Percentiles rank a stretch among this genome's conserved stretches.
Evolutionary conservation across 352 stramenopile species (phyloP).

Genomic region (Phytopythium delawarense): DNA sequence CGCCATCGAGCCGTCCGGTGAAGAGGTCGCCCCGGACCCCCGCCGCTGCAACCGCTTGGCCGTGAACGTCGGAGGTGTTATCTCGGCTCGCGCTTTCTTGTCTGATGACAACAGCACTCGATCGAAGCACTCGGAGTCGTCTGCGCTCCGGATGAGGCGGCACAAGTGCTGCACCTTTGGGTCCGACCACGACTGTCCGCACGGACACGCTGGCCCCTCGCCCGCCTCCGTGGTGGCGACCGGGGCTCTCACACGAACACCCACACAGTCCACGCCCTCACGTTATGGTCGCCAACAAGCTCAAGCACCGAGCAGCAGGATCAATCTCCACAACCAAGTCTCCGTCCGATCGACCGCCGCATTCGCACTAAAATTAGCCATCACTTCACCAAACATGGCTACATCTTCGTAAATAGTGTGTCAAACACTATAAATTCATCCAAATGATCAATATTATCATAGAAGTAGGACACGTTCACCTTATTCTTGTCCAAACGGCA

Average conservation of each 20-base stretch:
- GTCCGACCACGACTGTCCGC: slow-evolving; percentile 68
- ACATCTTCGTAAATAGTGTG: not conserved
- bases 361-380: too few relatives aligned
- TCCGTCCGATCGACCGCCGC: too few relatives aligned
- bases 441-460: not conserved
- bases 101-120: too few relatives aligned
- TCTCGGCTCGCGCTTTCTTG: not conserved
- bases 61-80: not conserved
- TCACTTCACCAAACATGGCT: not conserved
- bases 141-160: slow-evolving; percentile 33
- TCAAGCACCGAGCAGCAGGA: too few relatives aligned
- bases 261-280: not conserved
- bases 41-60: not conserved
- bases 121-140: not conserved
- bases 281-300: too few relatives aligned
- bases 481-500: not conserved
- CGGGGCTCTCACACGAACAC: not conserved
- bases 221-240: not conserved
- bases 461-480: not conserved
- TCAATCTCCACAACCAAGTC: too few relatives aligned
- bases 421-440: not conserved
- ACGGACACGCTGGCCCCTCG: slow-evolving; percentile 30
- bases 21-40: not conserved
- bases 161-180: slow-evolving; percentile 62
- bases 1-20: not conserved